Evolutionary conservation across 1,139 yeast species (phyloP), one percentile per base, ranked within the genome.

Genomic region (Eremothecium gossypii): DNA sequence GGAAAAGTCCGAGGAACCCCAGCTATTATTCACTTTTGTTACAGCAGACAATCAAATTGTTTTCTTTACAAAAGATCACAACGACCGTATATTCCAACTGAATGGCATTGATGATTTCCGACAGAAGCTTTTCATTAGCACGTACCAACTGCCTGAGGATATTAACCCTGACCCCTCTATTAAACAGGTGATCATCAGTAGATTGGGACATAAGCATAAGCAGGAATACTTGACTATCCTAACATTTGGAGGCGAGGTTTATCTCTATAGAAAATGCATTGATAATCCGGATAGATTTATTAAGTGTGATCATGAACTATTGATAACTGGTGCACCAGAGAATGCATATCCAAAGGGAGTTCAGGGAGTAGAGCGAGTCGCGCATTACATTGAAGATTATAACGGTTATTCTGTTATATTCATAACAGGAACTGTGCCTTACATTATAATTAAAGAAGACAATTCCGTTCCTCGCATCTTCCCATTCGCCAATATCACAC

Each of bases 201-300:
- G 73, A 38, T 57, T 86, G 36, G 96, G 95, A 2, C 85, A 82
- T 51, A 55, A 55, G 30, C 49, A 54, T 14, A 63, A 68, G 23
- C 68, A 74, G 41, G 89, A 84, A 51, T 79, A 77, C 58, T 60
- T 87, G 46, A 70, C 87, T 0, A 67, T 85, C 6, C 66, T 86
- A 40, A 85, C 95, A 0, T 74, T 79, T 57, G 89, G 91, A 42
- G 93, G 93, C 53, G 94, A 86, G 59, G 66, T 85, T 1, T 67
- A 77, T 36, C 66, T 83, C 48, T 86, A 86, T 58, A 77, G 77
- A 52, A 64, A 79, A 34, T 75, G 68, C 45, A 69, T 68, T 49
- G 77, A 72, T 54, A 49, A 63, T 13, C 45, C 45, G 30, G 58
- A 58, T 31, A 73, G 76, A 4, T 73, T 70, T 36, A 71, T 68